Base-by-base conservation (phyloP, 2,329 filamentous ascomycete species). In the Fusarium sublunatum region DNA sequence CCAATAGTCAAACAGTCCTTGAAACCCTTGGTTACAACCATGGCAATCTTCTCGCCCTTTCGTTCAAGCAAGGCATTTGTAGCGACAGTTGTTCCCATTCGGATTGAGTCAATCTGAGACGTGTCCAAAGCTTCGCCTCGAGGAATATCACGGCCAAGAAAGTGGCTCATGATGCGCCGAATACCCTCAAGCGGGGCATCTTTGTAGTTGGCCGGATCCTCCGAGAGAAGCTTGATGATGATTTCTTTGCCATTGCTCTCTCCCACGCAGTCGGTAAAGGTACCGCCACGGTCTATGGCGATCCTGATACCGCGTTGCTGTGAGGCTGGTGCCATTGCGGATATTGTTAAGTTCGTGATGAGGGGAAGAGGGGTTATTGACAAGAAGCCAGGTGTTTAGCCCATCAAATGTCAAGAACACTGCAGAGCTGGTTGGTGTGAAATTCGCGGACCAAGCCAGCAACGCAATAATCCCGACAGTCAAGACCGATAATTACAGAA, bases 81-180 rank as follows among this genome's bases (percentile, higher is more conserved):
- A 9, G 93, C 93, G 11, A 97, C 93, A 0, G 93, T 97, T 2
- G 93, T 97, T 40, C 93, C 93, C 93, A 97, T 97, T 43, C 93
- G 89, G 74, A 97, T 97, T 52, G 91, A 93, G 68, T 95, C 91
- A 68, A 97, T 96, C 71, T 88, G 79, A 15, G 88, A 86, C 1
- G 93, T 97, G 75, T 97, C 92, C 8, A 97, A 80, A 1, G 90
- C 81, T 73, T 93, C 82, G 25, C 92, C 92, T 43, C 93, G 88
- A 4, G 91, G 91, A 40, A 96, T 93, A 5, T 94, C 88, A 55
- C 84, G 83, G 50, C 84, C 83, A 3, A 88, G 86, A 75, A 96
- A 96, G 68, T 87, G 88, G 65, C 89, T 89, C 77, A 97, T 87
- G 53, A 97, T 88, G 55, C 93, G 88, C 13, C 93, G 87, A 73